A percentile compares a stretch with the other conserved stretches of the same genome.
phyloP scores from a whole-genome alignment of 2,329 filamentous ascomycete species.

The Xylariomycetidae sp. region DNA sequence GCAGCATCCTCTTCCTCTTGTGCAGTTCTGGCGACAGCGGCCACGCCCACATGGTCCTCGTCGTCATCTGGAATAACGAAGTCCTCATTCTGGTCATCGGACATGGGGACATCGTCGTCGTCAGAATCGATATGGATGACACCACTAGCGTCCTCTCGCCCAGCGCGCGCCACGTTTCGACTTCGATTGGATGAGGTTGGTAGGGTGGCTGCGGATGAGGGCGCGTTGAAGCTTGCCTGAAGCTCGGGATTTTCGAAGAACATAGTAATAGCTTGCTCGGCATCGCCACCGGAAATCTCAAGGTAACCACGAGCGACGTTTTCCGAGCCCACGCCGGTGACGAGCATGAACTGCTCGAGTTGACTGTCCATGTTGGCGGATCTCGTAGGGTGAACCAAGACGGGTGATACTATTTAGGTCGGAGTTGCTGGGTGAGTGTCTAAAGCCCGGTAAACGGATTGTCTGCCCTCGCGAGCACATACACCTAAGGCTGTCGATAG shows the following conservation, averaged over 20 bases:
- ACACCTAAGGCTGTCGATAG: too few relatives aligned
- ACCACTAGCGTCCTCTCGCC: constrained; percentile 50
- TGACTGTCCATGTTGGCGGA: constrained; percentile 64
- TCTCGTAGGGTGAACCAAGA: too few relatives aligned
- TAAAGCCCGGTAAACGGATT: too few relatives aligned
- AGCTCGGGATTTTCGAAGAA: constrained; percentile 86
- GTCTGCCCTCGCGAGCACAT: too few relatives aligned
- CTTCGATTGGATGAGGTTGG: constrained; percentile 25
- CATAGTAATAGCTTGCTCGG: constrained; percentile 81
- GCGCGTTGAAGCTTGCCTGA: constrained; percentile 40
- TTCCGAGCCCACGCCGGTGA: constrained; percentile 67
- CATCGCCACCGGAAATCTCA: constrained; percentile 75
- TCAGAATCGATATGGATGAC: constrained; percentile 75
- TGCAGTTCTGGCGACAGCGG: constrained; percentile 40
- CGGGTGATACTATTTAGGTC: too few relatives aligned
- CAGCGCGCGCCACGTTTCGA: constrained; percentile 19
- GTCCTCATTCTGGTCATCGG: constrained; percentile 33
- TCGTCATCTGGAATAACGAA: constrained; percentile 24
- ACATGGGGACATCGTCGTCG: constrained; percentile 48
- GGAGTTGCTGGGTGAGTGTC: too few relatives aligned
- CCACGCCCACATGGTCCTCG: constrained; percentile 36
- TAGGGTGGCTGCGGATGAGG: constrained; percentile 31
- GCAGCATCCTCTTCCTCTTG: constrained; percentile 85
- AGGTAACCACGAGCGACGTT: constrained; percentile 79
- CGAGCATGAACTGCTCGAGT: constrained; percentile 71